Percentiles rank a stretch among this genome's conserved stretches.
Conservation (phyloP, 257 asterid species). For the Coffea canephora region DNA sequence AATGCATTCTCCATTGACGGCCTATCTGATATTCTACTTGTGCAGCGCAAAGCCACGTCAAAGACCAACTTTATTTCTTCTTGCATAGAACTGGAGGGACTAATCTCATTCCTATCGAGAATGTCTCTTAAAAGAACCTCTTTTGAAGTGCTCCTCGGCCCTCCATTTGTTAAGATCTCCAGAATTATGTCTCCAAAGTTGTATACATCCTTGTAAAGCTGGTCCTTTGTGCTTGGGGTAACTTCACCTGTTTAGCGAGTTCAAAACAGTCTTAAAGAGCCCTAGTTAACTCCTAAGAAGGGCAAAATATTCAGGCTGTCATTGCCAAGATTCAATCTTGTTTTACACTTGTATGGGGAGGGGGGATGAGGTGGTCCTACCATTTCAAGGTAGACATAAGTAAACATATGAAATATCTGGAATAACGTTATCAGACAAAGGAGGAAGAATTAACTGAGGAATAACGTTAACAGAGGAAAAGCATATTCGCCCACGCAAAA, state of each 20-base stretch:
- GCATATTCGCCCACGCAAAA: background rate
- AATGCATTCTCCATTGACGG: conserved; percentile 70
- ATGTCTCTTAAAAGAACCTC: conserved; percentile 58
- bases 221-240: conserved; percentile 41
- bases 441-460: background rate
- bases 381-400: too few relatives aligned
- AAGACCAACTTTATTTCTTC: conserved; percentile 42
- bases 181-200: conserved; percentile 67
- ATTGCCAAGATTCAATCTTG: too few relatives aligned
- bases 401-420: background rate
- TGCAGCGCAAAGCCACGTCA: conserved; percentile 77
- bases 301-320: background rate
- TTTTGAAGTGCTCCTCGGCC: conserved; percentile 29
- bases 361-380: background rate
- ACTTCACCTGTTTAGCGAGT: conserved; percentile 50
- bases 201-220: conserved; percentile 61
- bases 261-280: background rate
- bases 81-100: conserved; percentile 29
- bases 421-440: too few relatives aligned
- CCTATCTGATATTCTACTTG: conserved; percentile 40
- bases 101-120: conserved; percentile 39
- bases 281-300: background rate
- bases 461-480: background rate
- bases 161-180: conserved; percentile 60
- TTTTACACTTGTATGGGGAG: background rate